A percentile compares a stretch with the other conserved stretches of the same genome.
These are phyloP conservation scores for Colletotrichum sidae DNA, from an alignment of 2,329 filamentous ascomycete species.

Conservation along the genomic window DNA sequence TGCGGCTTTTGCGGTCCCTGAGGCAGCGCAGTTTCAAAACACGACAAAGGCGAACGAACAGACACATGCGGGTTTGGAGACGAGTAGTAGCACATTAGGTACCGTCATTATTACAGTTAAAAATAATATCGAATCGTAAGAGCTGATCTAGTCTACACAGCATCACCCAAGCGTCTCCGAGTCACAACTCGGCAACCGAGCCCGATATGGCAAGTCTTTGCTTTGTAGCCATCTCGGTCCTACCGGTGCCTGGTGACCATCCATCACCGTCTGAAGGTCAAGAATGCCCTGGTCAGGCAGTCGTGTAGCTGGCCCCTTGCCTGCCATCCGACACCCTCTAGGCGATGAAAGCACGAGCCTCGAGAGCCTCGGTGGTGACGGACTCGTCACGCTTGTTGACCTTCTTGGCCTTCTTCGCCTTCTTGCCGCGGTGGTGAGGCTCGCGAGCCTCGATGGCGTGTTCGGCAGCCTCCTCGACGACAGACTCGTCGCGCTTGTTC, in stretches of 20 bases:
- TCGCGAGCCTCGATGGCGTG: background rate
- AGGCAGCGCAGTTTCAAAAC: conserved; percentile 10
- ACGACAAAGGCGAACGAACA: background rate
- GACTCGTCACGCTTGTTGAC: too few relatives aligned
- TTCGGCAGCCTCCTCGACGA: conserved; percentile 7
- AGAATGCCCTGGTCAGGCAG: conserved; percentile 12
- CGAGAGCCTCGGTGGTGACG: conserved; percentile 17
- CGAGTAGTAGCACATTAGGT: conserved; percentile 24
- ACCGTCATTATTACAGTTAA: conserved; percentile 31
- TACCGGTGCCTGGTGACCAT: conserved; percentile 4
- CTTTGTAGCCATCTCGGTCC: conserved; percentile 14
- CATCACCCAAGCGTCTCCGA: conserved; percentile 9
- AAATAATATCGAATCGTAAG: conserved; percentile 18
- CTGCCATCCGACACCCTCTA: conserved; percentile 26
- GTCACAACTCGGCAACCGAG: conserved; percentile 17
- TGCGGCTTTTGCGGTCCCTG: conserved; percentile 14
- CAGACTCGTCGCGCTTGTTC: conserved; percentile 18
- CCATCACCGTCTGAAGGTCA: conserved; percentile 12
- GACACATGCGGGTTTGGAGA: background rate
- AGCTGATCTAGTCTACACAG: conserved; percentile 31
- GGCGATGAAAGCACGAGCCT: conserved; percentile 25
- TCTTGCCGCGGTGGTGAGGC: conserved; percentile 36
- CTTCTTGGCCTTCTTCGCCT: background rate
- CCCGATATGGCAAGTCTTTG: conserved; percentile 17
- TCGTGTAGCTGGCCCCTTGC: conserved; percentile 14